Base-by-base conservation (phyloP, 805 yeast genomes). In the Pichia cephalocereana region DNA sequence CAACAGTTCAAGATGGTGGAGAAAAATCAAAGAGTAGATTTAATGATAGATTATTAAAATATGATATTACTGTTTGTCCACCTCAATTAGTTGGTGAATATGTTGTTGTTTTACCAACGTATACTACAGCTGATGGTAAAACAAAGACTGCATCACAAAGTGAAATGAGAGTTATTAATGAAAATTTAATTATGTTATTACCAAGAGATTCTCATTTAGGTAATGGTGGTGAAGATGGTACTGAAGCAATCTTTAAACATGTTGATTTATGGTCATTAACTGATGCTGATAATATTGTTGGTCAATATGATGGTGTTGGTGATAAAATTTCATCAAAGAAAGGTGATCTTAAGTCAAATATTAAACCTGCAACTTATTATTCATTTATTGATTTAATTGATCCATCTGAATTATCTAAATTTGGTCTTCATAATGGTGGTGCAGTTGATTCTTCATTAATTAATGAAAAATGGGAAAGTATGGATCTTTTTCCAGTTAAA, bases 381-480 rank as follows among this genome's bases (percentile, higher is more conserved):
- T 54, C 61, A 11, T 61, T 62, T 47, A 42, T 64, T 37, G 55
- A 63, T 42, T 48, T 54, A 42, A 56, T 62, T 46, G 57, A 62
- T 44, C 41, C 54, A 18, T 46, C 55, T 14, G 61, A 62, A 48
- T 53, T 64, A 41, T 44, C 47, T 32, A 64, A 62, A 41, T 64
- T 63, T 51, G 66, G 67, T 18, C 50, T 63, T 31, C 66, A 61
- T 49, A 64, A 63, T 49, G 68, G 68, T 46, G 68, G 66, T 42
- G 57, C 41, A 4, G 56, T 57, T 38, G 61, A 61, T 48, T 37
- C 40, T 8, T 34, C 31, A 18, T 48, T 62, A 41, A 47, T 64
- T 34, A 64, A 64, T 47, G 67, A 63, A 44, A 64, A 64, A 47
- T 64, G 67, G 68, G 68, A 64, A 47, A 65, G 65, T 46, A 48